A percentile compares a stretch with the other conserved stretches of the same genome.
phyloP scores from a whole-genome alignment of 495 filamentous ascomycete genomes.

The Symbiotaphrina buchneri region DNA sequence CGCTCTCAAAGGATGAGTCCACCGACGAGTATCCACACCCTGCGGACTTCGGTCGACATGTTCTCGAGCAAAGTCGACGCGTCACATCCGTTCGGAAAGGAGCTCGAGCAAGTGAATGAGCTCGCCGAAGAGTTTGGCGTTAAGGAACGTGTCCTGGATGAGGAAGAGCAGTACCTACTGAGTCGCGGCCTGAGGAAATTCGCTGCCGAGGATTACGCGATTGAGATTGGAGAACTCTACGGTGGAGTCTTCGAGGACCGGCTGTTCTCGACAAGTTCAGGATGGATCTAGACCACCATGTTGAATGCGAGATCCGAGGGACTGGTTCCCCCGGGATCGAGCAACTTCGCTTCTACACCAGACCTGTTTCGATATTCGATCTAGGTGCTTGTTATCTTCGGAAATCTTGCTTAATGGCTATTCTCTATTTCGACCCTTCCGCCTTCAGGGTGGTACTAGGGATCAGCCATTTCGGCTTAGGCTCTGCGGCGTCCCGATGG shows the following conservation, averaged over 20 bases:
- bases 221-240: slow-evolving; percentile 55
- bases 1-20: slow-evolving; percentile 31
- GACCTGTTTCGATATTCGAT: no score
- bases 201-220: slow-evolving; percentile 59
- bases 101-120: slow-evolving; percentile 53
- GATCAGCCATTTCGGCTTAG: no score
- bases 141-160: slow-evolving; percentile 31
- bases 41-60: slow-evolving; percentile 18
- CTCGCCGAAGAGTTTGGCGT: slow-evolving; percentile 72
- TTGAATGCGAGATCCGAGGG: no score
- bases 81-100: slow-evolving; percentile 28
- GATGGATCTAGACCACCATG: slow-evolving; percentile 16
- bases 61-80: slow-evolving; percentile 15
- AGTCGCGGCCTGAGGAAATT: slow-evolving; percentile 51
- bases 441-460: no score
- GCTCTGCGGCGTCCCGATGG: no score
- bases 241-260: slow-evolving; percentile 17
- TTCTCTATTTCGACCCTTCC: no score
- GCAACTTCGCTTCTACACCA: no score
- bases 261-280: slow-evolving; percentile 8
- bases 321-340: no score
- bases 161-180: slow-evolving; percentile 49
- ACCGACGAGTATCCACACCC: slow-evolving; percentile 18
- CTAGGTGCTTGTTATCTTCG: no score
- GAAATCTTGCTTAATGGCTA: no score